Percentiles rank a stretch among this genome's conserved stretches.
These are phyloP conservation scores for Aristolochia contorta DNA, from an alignment of 164 flowering plant genomes.

Conservation along the genomic window DNA sequence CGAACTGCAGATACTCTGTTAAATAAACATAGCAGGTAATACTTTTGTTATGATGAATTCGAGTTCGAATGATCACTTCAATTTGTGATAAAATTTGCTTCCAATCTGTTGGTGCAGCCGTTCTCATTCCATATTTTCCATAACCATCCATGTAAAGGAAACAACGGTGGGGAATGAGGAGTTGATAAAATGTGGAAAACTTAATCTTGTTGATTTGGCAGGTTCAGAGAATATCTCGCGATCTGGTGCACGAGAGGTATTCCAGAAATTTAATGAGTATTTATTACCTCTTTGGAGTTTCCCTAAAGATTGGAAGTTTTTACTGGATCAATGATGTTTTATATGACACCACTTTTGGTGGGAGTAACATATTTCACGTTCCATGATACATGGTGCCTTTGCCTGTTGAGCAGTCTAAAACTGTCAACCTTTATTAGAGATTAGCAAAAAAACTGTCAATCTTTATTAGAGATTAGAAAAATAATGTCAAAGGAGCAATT, in stretches of 20 bases:
- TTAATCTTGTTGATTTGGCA: slow-evolving; percentile 27
- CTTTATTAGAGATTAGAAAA: no score
- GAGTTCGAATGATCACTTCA: neutral
- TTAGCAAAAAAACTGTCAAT: no score
- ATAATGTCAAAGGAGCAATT: neutral
- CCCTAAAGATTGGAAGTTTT: neutral
- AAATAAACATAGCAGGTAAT: slow-evolving; percentile 28
- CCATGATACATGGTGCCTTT: no score
- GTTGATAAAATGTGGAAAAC: slow-evolving; percentile 26
- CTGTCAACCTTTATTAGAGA: no score
- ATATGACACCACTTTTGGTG: no score
- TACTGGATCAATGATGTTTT: neutral
- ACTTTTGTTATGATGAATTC: neutral
- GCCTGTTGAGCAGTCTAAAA: no score
- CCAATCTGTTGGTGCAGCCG: slow-evolving; percentile 15
- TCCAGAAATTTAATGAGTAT: neutral
- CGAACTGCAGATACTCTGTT: slow-evolving; percentile 23
- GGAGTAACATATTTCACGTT: no score
- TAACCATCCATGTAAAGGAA: slow-evolving; percentile 23
- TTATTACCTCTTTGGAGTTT: neutral
- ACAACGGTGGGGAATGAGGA: slow-evolving; percentile 16
- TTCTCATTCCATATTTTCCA: slow-evolving; percentile 26
- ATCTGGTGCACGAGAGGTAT: slow-evolving; percentile 27
- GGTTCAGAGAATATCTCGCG: slow-evolving; percentile 25
- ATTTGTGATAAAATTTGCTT: neutral